Evolutionary conservation across 306 rosid species (phyloP), one percentile per base, ranked within the genome.

Genomic region (Luffa aegyptiaca): DNA sequence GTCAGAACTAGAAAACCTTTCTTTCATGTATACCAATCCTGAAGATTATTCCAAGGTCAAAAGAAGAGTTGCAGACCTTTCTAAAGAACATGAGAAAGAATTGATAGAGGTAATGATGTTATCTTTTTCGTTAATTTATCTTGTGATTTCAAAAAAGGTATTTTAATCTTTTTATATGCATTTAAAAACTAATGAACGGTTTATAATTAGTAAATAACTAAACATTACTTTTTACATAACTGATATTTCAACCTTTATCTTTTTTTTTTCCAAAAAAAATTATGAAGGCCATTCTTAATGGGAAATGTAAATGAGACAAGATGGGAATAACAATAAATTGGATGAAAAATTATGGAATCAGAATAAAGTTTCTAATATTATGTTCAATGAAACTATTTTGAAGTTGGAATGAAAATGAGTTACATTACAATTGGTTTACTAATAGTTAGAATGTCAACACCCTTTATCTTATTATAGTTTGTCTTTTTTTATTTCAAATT

Each of bases 1-100:
- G 99, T 89, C 95, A 58, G 99, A 96, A 86, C 93, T 96, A 76
- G 99, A 96, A 89, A 93, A 96, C 82, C 88, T 93, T 68, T 96
- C 99, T 58, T 96, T 96, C 90, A 89, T 93, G 97, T 93, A 93
- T 86, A 91, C 96, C 72, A 91, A 93, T 79, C 80, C 96, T 64
- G 97, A 96, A 93, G 99, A 93, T 82, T 93, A 91, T 86, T 95
- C 99, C 65, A 91, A 89, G 84, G 88, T 91, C 82, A 96, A 89
- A 88, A 90, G 96, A 84, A 93, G 97, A 85, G 96, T 88, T 65
- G 92, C 93, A 11, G 97, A 90, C 65, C 87, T 93, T 53, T 89
- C 84, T 86, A 93, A 91, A 88, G 96, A 93, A 76, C 98, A 93
- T 14, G 99, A 93, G 86, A 93, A 93, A 88, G 99, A 96, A 87